A percentile compares a stretch with the other conserved stretches of the same genome.
Evolutionary conservation across 2,329 filamentous ascomycete genomes (phyloP).

Genomic region (Fusarium sp.): DNA sequence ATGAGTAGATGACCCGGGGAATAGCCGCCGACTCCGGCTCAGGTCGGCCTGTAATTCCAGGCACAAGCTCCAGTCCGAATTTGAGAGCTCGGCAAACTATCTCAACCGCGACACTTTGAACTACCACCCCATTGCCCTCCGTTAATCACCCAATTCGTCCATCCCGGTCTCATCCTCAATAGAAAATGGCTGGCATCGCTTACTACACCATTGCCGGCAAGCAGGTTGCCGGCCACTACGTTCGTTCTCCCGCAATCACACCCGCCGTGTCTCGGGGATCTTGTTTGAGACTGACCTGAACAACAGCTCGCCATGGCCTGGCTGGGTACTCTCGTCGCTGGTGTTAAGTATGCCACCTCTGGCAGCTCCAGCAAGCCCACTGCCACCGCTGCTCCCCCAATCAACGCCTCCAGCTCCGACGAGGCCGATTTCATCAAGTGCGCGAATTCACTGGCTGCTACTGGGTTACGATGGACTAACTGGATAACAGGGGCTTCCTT

Average conservation of each 20-base stretch:
- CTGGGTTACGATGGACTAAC: constrained; percentile 39
- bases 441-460: constrained; percentile 47
- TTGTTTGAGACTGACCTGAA: constrained; percentile 35
- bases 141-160: constrained; percentile 44
- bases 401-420: constrained; percentile 69
- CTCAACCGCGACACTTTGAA: constrained; percentile 40
- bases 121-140: constrained; percentile 45
- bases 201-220: constrained; percentile 66
- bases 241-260: constrained; percentile 51
- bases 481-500: constrained; percentile 50
- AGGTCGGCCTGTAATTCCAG: constrained; percentile 48
- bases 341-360: constrained; percentile 54
- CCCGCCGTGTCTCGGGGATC: constrained; percentile 5
- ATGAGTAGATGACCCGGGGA: constrained; percentile 36
- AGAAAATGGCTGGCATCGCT: constrained; percentile 52
- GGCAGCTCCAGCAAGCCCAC: constrained; percentile 58
- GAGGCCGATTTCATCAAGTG: constrained; percentile 73
- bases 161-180: constrained; percentile 34
- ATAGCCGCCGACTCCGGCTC: constrained; percentile 41
- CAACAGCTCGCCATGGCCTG: constrained; percentile 65
- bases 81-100: constrained; percentile 45
- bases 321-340: constrained; percentile 61
- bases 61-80: constrained; percentile 41
- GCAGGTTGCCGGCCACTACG: constrained; percentile 69
- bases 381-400: constrained; percentile 61